Evolutionary conservation across 345 rosid species (phyloP).

Genomic region (Adansonia digitata): DNA sequence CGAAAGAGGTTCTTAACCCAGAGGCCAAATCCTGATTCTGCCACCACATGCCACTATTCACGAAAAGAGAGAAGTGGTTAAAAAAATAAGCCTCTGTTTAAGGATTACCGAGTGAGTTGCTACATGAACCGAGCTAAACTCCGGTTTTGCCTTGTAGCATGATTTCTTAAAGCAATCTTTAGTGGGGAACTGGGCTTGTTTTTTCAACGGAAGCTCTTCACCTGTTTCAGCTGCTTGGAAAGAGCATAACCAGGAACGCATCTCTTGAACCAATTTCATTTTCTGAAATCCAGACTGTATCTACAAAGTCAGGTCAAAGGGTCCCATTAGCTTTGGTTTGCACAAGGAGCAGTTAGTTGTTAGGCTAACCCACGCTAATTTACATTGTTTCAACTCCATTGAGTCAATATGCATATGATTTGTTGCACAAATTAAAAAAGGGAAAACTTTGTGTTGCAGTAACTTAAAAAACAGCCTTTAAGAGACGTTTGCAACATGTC

Average conservation of each 20-base stretch:
- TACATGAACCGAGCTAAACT: too few relatives aligned
- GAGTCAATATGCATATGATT: too few relatives aligned
- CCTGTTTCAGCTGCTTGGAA: background rate
- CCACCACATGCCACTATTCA: too few relatives aligned
- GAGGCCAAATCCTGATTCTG: too few relatives aligned
- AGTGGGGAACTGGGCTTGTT: background rate
- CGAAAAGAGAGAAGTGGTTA: too few relatives aligned
- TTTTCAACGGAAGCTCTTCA: too few relatives aligned
- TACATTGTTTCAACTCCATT: background rate
- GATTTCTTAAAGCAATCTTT: background rate
- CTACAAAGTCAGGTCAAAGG: background rate
- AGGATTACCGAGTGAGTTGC: too few relatives aligned
- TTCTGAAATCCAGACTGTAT: background rate
- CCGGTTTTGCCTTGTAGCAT: background rate
- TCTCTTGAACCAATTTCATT: background rate
- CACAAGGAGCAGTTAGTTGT: background rate
- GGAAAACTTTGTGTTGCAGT: background rate
- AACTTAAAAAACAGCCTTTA: background rate
- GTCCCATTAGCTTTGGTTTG: background rate
- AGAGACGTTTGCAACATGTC: background rate
- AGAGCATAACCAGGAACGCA: background rate
- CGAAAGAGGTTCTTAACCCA: background rate
- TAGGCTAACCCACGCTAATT: background rate
- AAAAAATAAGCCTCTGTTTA: too few relatives aligned
- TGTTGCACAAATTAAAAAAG: background rate